A percentile compares a stretch with the other conserved stretches of the same genome.
Conservation (phyloP, 176 grass and related monocot genomes). For the Rhynchospora pubera region DNA sequence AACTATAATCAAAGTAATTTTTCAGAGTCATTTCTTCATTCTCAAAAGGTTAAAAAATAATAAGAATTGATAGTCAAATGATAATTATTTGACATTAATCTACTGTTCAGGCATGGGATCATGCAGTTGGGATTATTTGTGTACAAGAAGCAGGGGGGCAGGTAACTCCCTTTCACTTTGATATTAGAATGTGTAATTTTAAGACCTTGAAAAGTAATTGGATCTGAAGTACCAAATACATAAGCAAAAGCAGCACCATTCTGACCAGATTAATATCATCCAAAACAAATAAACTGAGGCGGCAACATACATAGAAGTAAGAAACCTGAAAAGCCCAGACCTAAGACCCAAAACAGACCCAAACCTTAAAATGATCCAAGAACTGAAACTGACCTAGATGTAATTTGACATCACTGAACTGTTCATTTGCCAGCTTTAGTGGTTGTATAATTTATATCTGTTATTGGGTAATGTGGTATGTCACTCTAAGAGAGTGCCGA, state of each 20-base stretch:
- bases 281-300: background rate
- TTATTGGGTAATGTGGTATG: background rate
- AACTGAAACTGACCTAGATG: background rate
- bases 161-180: slow-evolving; percentile 31
- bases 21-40: slow-evolving; percentile 16
- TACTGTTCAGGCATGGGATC: slow-evolving; percentile 67
- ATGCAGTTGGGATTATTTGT: slow-evolving; percentile 80
- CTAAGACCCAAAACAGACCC: background rate
- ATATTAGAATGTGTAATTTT: background rate
- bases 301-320: background rate
- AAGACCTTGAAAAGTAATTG: background rate
- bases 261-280: background rate
- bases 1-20: slow-evolving; percentile 76
- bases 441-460: too few species aligned
- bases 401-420: too few species aligned
- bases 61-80: background rate
- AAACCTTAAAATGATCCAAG: background rate
- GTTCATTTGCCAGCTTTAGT: too few species aligned
- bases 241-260: background rate
- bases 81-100: slow-evolving; percentile 18
- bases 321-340: background rate
- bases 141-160: slow-evolving; percentile 80
- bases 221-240: background rate
- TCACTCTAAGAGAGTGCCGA: background rate
- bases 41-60: background rate